phyloP scores from a whole-genome alignment of 1,139 yeast species.

The Yamadazyma blattariae region DNA sequence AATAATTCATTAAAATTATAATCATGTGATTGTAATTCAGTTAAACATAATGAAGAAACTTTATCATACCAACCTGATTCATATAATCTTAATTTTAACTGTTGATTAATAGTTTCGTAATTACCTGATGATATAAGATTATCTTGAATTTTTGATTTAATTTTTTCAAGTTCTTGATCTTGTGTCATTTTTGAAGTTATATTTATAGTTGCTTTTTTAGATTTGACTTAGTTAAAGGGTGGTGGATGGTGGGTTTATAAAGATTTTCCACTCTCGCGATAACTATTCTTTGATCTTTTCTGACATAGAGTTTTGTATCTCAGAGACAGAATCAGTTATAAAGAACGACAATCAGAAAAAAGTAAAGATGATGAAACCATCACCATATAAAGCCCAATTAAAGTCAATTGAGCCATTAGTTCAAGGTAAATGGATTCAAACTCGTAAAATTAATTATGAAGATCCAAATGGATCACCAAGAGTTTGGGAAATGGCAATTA shows the following conservation, averaged over 20 bases:
- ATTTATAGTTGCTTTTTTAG: no score
- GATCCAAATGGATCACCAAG: constrained; percentile 66
- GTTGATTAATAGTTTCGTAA: constrained; percentile 65
- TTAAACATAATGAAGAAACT: constrained; percentile 55
- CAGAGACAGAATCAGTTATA: no score
- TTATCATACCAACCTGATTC: constrained; percentile 88
- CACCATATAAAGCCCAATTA: constrained; percentile 36
- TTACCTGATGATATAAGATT: constrained; percentile 76
- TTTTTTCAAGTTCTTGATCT: constrained; percentile 44
- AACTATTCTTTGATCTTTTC: no score
- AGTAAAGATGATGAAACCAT: constrained; percentile 17
- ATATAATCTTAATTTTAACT: constrained; percentile 60
- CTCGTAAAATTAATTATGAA: constrained; percentile 58
- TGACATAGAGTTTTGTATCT: no score
- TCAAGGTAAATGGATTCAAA: constrained; percentile 46
- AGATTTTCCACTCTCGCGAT: no score
- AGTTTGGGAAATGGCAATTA: constrained; percentile 89
- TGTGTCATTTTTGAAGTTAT: constrained; percentile 25
- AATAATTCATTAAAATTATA: constrained; percentile 55
- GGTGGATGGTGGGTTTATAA: no score
- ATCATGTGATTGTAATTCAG: constrained; percentile 28
- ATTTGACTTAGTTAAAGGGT: no score
- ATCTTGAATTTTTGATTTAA: constrained; percentile 64
- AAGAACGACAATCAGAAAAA: no score
- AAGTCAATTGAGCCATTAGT: constrained; percentile 26